Evolutionary conservation across 2,329 filamentous ascomycete genomes (phyloP).

Genomic region (Phialocephala sp.): DNA sequence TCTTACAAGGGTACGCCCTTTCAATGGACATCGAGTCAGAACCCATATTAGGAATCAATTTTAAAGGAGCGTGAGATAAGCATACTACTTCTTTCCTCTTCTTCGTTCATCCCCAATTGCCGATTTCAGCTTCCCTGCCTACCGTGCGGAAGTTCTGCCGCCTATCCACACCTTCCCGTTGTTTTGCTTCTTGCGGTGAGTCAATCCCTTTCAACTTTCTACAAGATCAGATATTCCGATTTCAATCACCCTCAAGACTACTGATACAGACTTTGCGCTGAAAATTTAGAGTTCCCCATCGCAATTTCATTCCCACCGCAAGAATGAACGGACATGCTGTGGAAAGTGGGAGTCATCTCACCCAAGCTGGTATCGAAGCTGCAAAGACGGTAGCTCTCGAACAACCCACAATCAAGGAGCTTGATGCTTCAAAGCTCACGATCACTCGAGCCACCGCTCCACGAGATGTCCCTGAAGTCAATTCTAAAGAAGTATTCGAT

Average conservation of each 20-base stretch:
- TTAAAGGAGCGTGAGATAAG: background rate
- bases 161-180: background rate
- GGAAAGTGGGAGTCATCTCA: slow-evolving; percentile 32
- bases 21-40: slow-evolving; percentile 1
- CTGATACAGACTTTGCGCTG: background rate
- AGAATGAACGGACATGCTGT: slow-evolving; percentile 32
- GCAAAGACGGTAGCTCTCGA: slow-evolving; percentile 18
- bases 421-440: slow-evolving; percentile 65
- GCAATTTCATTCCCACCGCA: slow-evolving; percentile 10
- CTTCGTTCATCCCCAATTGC: background rate
- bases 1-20: slow-evolving; percentile 6
- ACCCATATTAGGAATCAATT: background rate
- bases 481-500: slow-evolving; percentile 30
- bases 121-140: background rate
- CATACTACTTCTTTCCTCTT: background rate
- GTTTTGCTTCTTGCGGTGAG: slow-evolving; percentile 7
- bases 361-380: slow-evolving; percentile 26
- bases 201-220: background rate
- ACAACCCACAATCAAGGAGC: slow-evolving; percentile 36
- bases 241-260: background rate
- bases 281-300: background rate
- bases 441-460: slow-evolving; percentile 56
- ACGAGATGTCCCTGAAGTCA: slow-evolving; percentile 51
- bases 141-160: background rate
- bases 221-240: background rate